A percentile compares a stretch with the other conserved stretches of the same genome.
These are phyloP conservation scores for Tricholoma saponaceum DNA, from an alignment of 768 basidiomycete genomes.

Conservation along the genomic window DNA sequence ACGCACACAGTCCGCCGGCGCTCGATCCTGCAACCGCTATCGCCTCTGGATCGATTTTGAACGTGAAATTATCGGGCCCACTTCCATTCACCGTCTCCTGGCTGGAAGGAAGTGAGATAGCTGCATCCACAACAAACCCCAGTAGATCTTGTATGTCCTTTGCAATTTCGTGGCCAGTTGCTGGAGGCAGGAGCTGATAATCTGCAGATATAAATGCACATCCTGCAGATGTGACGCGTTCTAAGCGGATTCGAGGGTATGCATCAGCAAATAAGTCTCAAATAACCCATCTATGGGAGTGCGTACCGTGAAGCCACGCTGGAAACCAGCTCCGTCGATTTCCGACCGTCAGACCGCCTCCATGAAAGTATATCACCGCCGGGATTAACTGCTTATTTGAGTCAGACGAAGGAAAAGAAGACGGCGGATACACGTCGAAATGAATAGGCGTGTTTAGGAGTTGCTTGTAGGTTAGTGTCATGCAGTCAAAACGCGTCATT, in stretches of 20 bases:
- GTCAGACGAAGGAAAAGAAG: not conserved
- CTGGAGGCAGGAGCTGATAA: constrained; percentile 53
- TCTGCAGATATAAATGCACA: constrained; percentile 60
- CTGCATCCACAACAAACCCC: constrained; percentile 32
- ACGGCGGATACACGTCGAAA: constrained; percentile 21
- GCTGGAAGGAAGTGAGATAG: constrained; percentile 15
- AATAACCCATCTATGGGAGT: not conserved
- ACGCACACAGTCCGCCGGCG: constrained; percentile 62
- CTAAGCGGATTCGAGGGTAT: constrained; percentile 27
- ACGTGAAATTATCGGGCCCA: constrained; percentile 8
- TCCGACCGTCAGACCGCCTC: constrained; percentile 60
- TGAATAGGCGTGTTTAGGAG: constrained; percentile 5
- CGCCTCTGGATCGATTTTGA: constrained; percentile 36
- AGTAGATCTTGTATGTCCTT: constrained; percentile 58
- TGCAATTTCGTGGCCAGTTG: constrained; percentile 53
- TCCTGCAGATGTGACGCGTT: constrained; percentile 41
- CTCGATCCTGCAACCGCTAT: constrained; percentile 56
- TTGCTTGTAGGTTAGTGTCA: constrained; percentile 18
- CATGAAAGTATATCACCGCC: constrained; percentile 42
- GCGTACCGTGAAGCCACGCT: constrained; percentile 55
- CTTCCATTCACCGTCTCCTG: not conserved
- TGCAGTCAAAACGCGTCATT: not conserved
- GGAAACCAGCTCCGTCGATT: constrained; percentile 62
- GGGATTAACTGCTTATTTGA: constrained; percentile 15
- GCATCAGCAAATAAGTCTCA: not conserved